Evolutionary conservation across 2,329 filamentous ascomycete species (phyloP), one percentile per base, ranked within the genome.

Genomic region (Claviceps arundinis): DNA sequence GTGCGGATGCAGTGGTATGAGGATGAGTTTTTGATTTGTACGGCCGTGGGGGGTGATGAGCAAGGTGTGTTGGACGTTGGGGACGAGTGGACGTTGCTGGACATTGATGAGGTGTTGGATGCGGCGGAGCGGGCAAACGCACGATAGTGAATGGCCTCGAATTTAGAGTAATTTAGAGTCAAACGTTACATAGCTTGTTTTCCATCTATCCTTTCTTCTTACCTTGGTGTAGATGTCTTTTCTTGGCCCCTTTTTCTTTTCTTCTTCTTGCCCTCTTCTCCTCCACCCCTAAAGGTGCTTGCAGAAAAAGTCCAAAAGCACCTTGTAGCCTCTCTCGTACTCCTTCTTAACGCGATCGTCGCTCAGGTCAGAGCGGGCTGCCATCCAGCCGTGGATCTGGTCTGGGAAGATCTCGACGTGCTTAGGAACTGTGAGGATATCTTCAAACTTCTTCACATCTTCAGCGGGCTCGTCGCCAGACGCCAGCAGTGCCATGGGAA

Each of bases 331-430:
- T 47, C 82, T 74, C 47, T 72, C 70, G 56, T 82, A 83, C 68
- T 83, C 82, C 57, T 76, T 74, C 65, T 76, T 78, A 61, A 80
- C 76, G 43, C 72, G 73, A 48, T 72, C 67, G 47, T 83, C 70
- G 37, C 73, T 70, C 34, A 87, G 68, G 60, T 85, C 69, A 0
- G 76, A 73, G 26, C 82, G 75, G 1, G 84, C 82, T 1, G 79
- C 81, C 84, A 87, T 87, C 82, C 82, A 87, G 45, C 84, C 84
- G 66, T 87, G 84, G 61, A 82, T 75, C 73, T 85, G 83, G 60
- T 80, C 80, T 24, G 61, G 59, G 60, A 85, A 87, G n/a, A 65
- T 80, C 70, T 87, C 82, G 50, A 85, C 75, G 56, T 81, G 74
- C 60, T 81, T 80, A 53, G 76, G 67, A 2, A 69, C 75, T 30